These are phyloP conservation scores for Termitomyces sp. DNA, from an alignment of 768 basidiomycete genomes.

Conservation along the genomic window DNA sequence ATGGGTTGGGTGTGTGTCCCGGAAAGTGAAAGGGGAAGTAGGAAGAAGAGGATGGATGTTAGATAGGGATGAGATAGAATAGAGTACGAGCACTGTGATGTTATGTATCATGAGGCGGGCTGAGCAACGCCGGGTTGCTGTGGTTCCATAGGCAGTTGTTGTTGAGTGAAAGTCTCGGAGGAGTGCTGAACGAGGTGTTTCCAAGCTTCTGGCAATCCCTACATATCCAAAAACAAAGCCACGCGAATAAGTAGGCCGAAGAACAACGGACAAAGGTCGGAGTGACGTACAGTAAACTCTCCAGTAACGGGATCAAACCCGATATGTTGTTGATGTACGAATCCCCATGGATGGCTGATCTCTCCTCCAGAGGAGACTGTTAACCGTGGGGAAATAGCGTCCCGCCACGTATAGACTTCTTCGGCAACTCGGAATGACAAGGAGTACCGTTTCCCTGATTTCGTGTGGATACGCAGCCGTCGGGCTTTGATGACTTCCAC, in stretches of 20 bases:
- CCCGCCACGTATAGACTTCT: slow-evolving; percentile 31
- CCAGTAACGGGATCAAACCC: slow-evolving; percentile 32
- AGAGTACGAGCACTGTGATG: background rate
- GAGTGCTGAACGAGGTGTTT: slow-evolving; percentile 14
- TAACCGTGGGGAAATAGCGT: slow-evolving; percentile 29
- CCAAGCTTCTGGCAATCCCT: slow-evolving; percentile 27
- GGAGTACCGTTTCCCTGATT: slow-evolving; percentile 24
- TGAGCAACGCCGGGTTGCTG: slow-evolving; percentile 8
- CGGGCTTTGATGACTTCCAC: slow-evolving; percentile 18
- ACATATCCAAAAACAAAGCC: background rate
- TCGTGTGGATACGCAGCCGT: slow-evolving; percentile 17
- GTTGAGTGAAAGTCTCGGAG: background rate
- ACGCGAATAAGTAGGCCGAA: background rate
- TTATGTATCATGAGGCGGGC: background rate
- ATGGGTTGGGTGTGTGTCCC: background rate
- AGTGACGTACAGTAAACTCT: slow-evolving; percentile 21
- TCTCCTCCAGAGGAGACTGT: slow-evolving; percentile 11
- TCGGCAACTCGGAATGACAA: slow-evolving; percentile 28
- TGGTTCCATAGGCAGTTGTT: background rate
- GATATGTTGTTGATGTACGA: slow-evolving; percentile 33
- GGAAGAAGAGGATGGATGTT: background rate
- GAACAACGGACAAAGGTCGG: background rate
- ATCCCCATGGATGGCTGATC: slow-evolving; percentile 31
- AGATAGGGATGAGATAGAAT: background rate
- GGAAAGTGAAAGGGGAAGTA: background rate